Conservation (phyloP, 192 early-diverging fungal genomes). For the Entomortierella parvispora region DNA sequence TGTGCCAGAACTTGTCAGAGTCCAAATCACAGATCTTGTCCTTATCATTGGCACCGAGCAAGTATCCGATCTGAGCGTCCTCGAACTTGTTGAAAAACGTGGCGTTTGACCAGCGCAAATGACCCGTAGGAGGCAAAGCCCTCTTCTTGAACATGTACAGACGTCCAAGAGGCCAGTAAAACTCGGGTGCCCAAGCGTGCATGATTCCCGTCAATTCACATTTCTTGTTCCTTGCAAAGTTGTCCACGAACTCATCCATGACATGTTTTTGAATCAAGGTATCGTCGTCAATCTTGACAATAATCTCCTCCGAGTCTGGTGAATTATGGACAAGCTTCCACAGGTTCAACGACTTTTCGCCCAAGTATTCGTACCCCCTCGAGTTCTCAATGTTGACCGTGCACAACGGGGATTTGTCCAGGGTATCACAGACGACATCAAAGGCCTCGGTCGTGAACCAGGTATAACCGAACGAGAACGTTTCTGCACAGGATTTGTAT, state of each 20-base stretch:
- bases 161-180: conserved; percentile 7
- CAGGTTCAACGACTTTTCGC: conserved; percentile 4
- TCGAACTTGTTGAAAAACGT: too few relatives aligned
- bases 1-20: too few relatives aligned
- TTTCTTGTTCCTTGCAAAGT: background rate
- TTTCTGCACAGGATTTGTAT: conserved; percentile 2
- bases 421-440: background rate
- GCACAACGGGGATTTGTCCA: background rate
- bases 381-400: background rate
- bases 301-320: background rate
- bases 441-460: conserved; percentile 3
- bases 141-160: conserved; percentile 13
- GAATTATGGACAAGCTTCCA: conserved; percentile 2
- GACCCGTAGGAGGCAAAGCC: background rate
- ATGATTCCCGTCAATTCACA: background rate
- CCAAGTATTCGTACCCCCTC: background rate
- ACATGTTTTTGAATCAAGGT: conserved; percentile 8
- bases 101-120: background rate
- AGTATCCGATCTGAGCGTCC: too few relatives aligned
- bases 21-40: too few relatives aligned
- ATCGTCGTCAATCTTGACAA: conserved; percentile 6
- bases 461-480: background rate
- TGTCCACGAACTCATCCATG: conserved; percentile 3
- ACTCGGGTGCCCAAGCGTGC: background rate
- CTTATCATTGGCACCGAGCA: too few relatives aligned